Conservation (phyloP, 2,329 filamentous ascomycete genomes). For the Sporothrix humicola region DNA sequence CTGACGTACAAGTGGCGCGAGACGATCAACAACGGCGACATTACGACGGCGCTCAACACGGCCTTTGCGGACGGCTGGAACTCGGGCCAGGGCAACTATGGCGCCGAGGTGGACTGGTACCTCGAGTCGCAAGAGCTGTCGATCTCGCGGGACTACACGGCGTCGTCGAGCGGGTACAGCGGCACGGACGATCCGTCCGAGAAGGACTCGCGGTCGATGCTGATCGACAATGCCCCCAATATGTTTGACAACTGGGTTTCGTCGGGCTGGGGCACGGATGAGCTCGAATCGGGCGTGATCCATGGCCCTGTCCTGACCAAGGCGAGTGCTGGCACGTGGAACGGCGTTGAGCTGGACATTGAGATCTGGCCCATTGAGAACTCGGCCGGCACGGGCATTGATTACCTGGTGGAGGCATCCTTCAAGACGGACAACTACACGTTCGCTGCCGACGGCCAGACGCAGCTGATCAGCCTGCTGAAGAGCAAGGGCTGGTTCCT, state of each 20-base stretch:
- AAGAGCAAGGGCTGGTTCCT: slow-evolving; percentile 43
- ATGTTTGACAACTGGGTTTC: slow-evolving; percentile 44
- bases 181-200: slow-evolving; percentile 41
- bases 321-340: slow-evolving; percentile 44
- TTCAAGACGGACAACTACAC: slow-evolving; percentile 41
- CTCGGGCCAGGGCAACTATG: slow-evolving; percentile 42
- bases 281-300: slow-evolving; percentile 41
- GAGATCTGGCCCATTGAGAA: slow-evolving; percentile 45
- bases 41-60: slow-evolving; percentile 43
- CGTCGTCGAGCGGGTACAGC: slow-evolving; percentile 40
- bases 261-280: slow-evolving; percentile 41
- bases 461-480: slow-evolving; percentile 38
- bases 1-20: slow-evolving; percentile 51
- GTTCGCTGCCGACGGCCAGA: slow-evolving; percentile 37
- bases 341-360: slow-evolving; percentile 42
- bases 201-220: slow-evolving; percentile 38
- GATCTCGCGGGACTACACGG: slow-evolving; percentile 44
- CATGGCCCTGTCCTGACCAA: slow-evolving; percentile 45
- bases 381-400: slow-evolving; percentile 38
- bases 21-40: slow-evolving; percentile 41
- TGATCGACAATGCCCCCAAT: slow-evolving; percentile 42
- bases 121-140: slow-evolving; percentile 48
- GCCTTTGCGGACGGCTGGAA: slow-evolving; percentile 47
- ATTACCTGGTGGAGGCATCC: slow-evolving; percentile 44
- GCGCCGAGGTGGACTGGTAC: slow-evolving; percentile 48